These are phyloP conservation scores for Hypoxylon lenormandii DNA, from an alignment of 495 filamentous ascomycete species.

Conservation along the genomic window DNA sequence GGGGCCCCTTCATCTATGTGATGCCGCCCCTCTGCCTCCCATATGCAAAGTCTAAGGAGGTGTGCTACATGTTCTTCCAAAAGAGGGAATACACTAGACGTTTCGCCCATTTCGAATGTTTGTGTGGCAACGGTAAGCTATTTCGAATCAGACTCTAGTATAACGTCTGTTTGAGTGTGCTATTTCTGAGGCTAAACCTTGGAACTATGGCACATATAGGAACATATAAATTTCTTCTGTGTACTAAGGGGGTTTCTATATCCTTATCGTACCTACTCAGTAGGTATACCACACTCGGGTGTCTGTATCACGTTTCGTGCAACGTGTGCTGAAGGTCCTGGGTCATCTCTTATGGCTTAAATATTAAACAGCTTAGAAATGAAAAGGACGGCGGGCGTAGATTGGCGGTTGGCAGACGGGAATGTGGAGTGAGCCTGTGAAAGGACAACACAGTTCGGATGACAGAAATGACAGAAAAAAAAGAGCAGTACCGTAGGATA, in stretches of 20 bases:
- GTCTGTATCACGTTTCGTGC: constrained; percentile 35
- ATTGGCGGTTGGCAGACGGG: constrained; percentile 23
- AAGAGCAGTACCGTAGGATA: constrained; percentile 10
- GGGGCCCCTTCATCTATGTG: constrained; percentile 44
- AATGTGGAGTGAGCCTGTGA: constrained; percentile 30
- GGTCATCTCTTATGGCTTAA: constrained; percentile 10
- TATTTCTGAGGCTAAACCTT: constrained; percentile 15
- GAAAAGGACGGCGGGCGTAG: constrained; percentile 1
- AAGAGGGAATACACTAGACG: constrained; percentile 39
- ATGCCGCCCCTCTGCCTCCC: constrained; percentile 30
- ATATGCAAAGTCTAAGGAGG: constrained; percentile 39
- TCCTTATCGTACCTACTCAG: constrained; percentile 19
- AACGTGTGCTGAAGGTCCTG: constrained; percentile 21
- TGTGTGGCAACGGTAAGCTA: constrained; percentile 10
- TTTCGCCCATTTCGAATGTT: constrained; percentile 35
- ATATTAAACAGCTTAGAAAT: constrained; percentile 9
- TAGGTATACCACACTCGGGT: constrained; percentile 9
- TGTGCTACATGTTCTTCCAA: constrained; percentile 34
- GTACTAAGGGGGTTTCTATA: background rate
- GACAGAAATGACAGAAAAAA: constrained; percentile 18
- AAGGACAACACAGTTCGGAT: constrained; percentile 18
- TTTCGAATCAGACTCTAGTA: constrained; percentile 24
- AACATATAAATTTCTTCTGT: constrained; percentile 2
- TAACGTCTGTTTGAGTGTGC: constrained; percentile 14
- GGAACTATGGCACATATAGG: constrained; percentile 6